Conservation (phyloP, 805 yeast species). For the Yarrowia yakushimensis region DNA sequence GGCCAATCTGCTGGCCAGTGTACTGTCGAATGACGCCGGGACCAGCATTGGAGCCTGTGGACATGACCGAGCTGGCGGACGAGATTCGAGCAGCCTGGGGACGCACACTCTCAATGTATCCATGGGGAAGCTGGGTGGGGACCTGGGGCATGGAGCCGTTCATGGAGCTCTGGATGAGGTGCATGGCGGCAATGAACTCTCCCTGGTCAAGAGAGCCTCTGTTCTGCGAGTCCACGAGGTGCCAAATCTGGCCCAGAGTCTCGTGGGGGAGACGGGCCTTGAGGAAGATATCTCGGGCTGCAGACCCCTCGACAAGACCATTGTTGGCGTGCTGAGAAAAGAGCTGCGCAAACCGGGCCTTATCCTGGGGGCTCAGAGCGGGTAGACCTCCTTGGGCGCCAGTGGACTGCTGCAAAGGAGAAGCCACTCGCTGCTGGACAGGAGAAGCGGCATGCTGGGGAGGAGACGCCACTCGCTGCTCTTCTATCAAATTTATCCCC, state of each 20-base stretch:
- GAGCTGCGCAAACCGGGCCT: slow-evolving; percentile 43
- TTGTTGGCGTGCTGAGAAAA: slow-evolving; percentile 61
- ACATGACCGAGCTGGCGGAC: slow-evolving; percentile 18
- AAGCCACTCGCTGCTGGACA: slow-evolving; percentile 36
- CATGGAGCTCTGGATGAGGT: slow-evolving; percentile 77
- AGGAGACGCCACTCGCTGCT: slow-evolving; percentile 21
- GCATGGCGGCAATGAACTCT: slow-evolving; percentile 92
- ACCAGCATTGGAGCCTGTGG: slow-evolving; percentile 1
- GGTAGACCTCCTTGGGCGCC: slow-evolving; percentile 34
- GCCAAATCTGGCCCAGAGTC: slow-evolving; percentile 84
- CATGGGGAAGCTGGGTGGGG: slow-evolving; percentile 47
- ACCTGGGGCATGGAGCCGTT: slow-evolving; percentile 61
- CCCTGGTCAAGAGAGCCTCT: slow-evolving; percentile 67
- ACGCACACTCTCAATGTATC: slow-evolving; percentile 8
- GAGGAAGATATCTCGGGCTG: slow-evolving; percentile 79
- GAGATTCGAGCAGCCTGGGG: slow-evolving; percentile 20
- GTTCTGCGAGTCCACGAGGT: slow-evolving; percentile 71
- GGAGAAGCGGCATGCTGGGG: slow-evolving; percentile 32
- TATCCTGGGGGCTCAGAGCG: slow-evolving; percentile 38
- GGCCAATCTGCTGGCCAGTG: slow-evolving; percentile 29
- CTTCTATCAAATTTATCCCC: slow-evolving; percentile 28
- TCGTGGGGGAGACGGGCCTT: slow-evolving; percentile 83
- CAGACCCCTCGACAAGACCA: slow-evolving; percentile 65
- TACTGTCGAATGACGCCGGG: slow-evolving; percentile 31
- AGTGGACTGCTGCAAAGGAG: slow-evolving; percentile 26